Evolutionary conservation across 768 basidiomycete species (phyloP).

Genomic region (Suillus bovinus): DNA sequence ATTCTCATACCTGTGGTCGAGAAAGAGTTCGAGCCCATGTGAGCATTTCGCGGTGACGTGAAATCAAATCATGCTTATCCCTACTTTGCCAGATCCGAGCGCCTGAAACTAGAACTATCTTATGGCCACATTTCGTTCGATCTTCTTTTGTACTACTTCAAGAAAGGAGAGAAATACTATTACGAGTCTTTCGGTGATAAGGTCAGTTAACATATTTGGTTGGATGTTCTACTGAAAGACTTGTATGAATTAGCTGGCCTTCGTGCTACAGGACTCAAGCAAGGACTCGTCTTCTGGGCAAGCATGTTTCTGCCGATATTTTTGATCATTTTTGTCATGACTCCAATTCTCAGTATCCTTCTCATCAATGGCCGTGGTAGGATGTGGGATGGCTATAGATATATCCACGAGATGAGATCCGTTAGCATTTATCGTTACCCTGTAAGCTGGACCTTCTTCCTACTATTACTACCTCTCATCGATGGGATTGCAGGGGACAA

Average conservation of each 20-base stretch:
- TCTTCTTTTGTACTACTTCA: conserved; percentile 18
- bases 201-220: background rate
- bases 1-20: conserved; percentile 15
- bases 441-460: conserved; percentile 7
- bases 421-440: conserved; percentile 8
- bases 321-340: background rate
- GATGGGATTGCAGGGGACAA: conserved; percentile 14
- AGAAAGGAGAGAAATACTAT: conserved; percentile 12
- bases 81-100: conserved; percentile 14
- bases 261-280: background rate
- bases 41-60: background rate
- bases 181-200: background rate
- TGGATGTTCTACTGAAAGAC: background rate
- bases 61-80: background rate
- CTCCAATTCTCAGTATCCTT: background rate
- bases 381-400: conserved; percentile 14
- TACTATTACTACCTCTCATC: background rate
- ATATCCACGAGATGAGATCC: background rate
- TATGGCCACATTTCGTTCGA: conserved; percentile 23
- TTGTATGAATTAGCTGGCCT: background rate
- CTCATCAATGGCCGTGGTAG: background rate
- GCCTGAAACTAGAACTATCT: conserved; percentile 14
- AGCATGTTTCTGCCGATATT: background rate
- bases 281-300: background rate
- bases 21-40: conserved; percentile 21